Percentiles rank a stretch among this genome's conserved stretches.
phyloP scores from a whole-genome alignment of 2,329 filamentous ascomycete genomes.

The Gyromitra esculenta region DNA sequence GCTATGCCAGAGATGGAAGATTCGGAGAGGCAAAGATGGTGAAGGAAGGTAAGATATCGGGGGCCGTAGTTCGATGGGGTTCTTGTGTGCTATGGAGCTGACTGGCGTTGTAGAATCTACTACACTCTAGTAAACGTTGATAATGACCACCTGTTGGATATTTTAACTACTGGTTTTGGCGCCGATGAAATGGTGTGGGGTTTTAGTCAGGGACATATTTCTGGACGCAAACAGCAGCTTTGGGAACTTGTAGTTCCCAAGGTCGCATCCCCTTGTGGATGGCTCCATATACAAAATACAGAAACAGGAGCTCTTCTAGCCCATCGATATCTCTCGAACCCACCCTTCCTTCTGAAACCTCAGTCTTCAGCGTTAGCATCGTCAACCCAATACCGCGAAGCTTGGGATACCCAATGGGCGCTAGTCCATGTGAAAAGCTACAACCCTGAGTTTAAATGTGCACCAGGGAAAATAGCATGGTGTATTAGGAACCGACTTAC shows the following conservation, averaged over 20 bases:
- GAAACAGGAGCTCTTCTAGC: background rate
- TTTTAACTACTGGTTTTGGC: background rate
- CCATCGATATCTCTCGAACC: background rate
- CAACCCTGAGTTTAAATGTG: background rate
- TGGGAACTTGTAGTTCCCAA: conserved; percentile 9
- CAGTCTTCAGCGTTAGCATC: background rate
- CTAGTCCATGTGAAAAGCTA: background rate
- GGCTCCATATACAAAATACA: background rate
- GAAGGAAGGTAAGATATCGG: conserved; percentile 2
- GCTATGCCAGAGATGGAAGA: conserved; percentile 11
- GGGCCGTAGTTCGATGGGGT: background rate
- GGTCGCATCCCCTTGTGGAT: conserved; percentile 1
- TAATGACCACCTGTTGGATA: background rate
- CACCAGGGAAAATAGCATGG: background rate
- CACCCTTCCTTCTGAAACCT: background rate
- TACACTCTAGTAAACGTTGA: background rate
- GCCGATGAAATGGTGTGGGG: background rate
- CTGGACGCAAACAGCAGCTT: background rate
- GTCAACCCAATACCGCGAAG: background rate
- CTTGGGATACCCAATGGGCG: conserved; percentile 13
- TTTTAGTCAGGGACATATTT: background rate
- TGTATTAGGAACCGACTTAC: conserved; percentile 14
- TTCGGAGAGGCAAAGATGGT: background rate
- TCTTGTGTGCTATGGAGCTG: background rate
- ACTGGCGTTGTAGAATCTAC: background rate